phyloP scores from a whole-genome alignment of 805 yeast genomes.

The Saccharomycopsis sp. region DNA sequence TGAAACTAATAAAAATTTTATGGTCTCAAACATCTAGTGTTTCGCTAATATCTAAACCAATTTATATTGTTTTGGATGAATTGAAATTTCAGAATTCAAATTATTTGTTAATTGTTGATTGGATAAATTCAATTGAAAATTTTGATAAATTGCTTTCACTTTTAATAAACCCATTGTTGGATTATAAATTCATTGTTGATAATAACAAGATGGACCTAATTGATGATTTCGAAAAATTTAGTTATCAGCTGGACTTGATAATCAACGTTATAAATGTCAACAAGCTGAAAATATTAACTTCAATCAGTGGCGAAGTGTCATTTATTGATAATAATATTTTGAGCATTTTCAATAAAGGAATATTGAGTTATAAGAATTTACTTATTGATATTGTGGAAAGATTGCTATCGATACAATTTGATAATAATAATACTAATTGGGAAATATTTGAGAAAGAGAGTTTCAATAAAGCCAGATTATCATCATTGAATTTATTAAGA shows the following conservation, averaged over 20 bases:
- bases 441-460: constrained; percentile 29
- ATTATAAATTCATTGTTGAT: constrained; percentile 30
- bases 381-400: constrained; percentile 39
- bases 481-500: constrained; percentile 39
- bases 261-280: constrained; percentile 45
- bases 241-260: constrained; percentile 53
- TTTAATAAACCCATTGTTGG: constrained; percentile 48
- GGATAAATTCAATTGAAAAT: constrained; percentile 48
- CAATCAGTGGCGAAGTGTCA: constrained; percentile 52
- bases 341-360: neutral
- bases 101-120: constrained; percentile 38
- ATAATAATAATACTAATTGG: constrained; percentile 16
- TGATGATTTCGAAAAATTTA: constrained; percentile 58
- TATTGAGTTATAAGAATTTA: constrained; percentile 56
- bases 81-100: constrained; percentile 36
- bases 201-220: constrained; percentile 26
- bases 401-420: constrained; percentile 34
- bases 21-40: constrained; percentile 61
- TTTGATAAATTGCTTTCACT: constrained; percentile 54
- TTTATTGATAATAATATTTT: constrained; percentile 37
- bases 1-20: constrained; percentile 31
- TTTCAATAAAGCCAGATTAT: constrained; percentile 34
- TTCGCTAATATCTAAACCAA: constrained; percentile 51
- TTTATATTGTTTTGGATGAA: constrained; percentile 63
- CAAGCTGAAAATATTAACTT: constrained; percentile 35